Conservation (phyloP, 352 stramenopile genomes). For the Aphanomyces invadans region DNA sequence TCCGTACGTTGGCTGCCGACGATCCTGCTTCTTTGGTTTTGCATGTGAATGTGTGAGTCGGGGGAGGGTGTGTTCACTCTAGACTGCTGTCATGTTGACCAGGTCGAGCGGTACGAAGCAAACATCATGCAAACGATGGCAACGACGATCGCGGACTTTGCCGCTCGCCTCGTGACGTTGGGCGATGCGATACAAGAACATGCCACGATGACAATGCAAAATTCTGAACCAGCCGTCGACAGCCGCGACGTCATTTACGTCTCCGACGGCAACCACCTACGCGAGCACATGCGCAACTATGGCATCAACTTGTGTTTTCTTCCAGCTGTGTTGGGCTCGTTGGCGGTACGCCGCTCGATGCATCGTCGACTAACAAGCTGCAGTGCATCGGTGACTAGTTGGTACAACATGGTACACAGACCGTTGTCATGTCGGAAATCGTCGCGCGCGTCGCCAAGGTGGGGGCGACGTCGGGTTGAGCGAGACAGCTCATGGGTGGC, state of each 20-base stretch:
- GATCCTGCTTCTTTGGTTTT: slow-evolving; percentile 29
- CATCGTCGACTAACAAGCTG: neutral
- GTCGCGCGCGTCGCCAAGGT: slow-evolving; percentile 58
- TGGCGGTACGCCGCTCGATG: slow-evolving; percentile 26
- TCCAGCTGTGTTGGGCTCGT: slow-evolving; percentile 50
- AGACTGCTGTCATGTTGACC: slow-evolving; percentile 20
- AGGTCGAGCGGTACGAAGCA: slow-evolving; percentile 20
- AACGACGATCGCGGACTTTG: slow-evolving; percentile 48
- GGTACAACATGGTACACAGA: slow-evolving; percentile 40
- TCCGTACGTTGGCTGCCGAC: neutral
- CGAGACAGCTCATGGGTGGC: neutral
- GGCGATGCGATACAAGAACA: slow-evolving; percentile 37
- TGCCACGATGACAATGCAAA: slow-evolving; percentile 29
- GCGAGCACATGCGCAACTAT: slow-evolving; percentile 44
- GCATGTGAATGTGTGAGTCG: too few species aligned
- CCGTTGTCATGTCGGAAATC: slow-evolving; percentile 62
- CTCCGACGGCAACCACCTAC: slow-evolving; percentile 54
- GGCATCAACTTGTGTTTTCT: slow-evolving; percentile 66
- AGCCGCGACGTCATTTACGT: slow-evolving; percentile 48
- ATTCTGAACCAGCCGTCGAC: neutral
- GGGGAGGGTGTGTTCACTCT: too few species aligned
- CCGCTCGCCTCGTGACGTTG: slow-evolving; percentile 48
- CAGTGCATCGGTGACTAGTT: neutral
- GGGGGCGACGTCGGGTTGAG: neutral
- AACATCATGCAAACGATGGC: slow-evolving; percentile 46